phyloP scores from a whole-genome alignment of 1,139 yeast species.

The Schwanniomyces etchellsii region DNA sequence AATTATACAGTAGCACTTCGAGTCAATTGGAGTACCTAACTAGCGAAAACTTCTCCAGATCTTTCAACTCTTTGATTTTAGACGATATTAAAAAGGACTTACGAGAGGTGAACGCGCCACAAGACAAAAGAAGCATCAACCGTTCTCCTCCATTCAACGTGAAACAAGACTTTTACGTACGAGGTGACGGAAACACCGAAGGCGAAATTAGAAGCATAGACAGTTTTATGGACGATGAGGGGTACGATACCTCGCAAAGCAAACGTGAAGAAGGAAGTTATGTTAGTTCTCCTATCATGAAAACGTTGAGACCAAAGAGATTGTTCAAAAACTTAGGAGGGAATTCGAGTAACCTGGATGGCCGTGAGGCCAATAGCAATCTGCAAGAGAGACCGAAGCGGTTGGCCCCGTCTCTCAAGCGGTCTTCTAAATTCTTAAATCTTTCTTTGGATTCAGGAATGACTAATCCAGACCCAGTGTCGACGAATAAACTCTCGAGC shows the following conservation, averaged over 20 bases:
- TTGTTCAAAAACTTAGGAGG: background rate
- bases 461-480: constrained; percentile 5
- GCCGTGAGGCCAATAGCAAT: background rate
- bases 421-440: constrained; percentile 44
- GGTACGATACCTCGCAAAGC: constrained; percentile 11
- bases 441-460: constrained; percentile 34
- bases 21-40: constrained; percentile 31
- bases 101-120: constrained; percentile 2
- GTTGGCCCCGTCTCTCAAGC: constrained; percentile 31
- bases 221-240: constrained; percentile 12
- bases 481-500: constrained; percentile 1
- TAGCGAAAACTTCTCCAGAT: constrained; percentile 37
- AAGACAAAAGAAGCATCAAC: constrained; percentile 19
- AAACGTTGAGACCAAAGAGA: background rate
- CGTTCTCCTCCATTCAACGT: constrained; percentile 39
- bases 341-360: background rate
- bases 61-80: constrained; percentile 40
- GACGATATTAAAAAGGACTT: constrained; percentile 30
- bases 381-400: too few relatives aligned
- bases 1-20: constrained; percentile 2
- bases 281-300: background rate
- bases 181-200: constrained; percentile 6
- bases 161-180: constrained; percentile 21
- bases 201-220: constrained; percentile 3
- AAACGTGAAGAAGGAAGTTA: background rate